phyloP scores from a whole-genome alignment of 2,329 filamentous ascomycete species.

The Ceratocystiopsis sp. region DNA sequence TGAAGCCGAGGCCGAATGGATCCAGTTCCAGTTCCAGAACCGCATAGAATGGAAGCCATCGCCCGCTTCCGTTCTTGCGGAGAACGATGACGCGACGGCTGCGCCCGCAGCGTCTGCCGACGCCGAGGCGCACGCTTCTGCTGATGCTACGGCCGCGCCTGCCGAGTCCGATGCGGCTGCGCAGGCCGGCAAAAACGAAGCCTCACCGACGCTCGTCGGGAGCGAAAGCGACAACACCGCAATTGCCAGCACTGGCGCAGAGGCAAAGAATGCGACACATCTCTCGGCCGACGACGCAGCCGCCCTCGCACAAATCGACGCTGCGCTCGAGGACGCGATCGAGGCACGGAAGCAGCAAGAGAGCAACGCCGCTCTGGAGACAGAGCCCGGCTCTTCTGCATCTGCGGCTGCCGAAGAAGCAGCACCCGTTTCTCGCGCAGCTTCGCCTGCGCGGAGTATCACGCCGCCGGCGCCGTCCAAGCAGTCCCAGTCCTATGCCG shows the following conservation, averaged over 20 bases:
- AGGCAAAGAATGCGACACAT: not conserved
- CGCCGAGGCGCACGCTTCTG: slow-evolving; percentile 12
- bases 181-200: too few relatives aligned
- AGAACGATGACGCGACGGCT: slow-evolving; percentile 14
- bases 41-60: slow-evolving; percentile 74
- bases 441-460: slow-evolving; percentile 34
- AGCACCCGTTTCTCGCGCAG: slow-evolving; percentile 25
- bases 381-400: slow-evolving; percentile 26
- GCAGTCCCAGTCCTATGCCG: slow-evolving; percentile 55
- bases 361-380: slow-evolving; percentile 22
- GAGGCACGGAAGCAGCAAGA: slow-evolving; percentile 32
- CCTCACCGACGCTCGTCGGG: not conserved
- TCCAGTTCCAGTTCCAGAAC: slow-evolving; percentile 77
- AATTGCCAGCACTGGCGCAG: too few relatives aligned
- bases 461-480: slow-evolving; percentile 44
- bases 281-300: slow-evolving; percentile 23
- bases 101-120: slow-evolving; percentile 17
- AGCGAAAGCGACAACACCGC: too few relatives aligned
- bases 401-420: slow-evolving; percentile 22
- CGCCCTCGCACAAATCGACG: slow-evolving; percentile 67
- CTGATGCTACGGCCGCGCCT: slow-evolving; percentile 21
- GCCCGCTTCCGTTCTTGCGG: slow-evolving; percentile 35
- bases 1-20: slow-evolving; percentile 65
- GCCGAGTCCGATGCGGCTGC: not conserved
- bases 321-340: slow-evolving; percentile 66